Evolutionary conservation across 768 basidiomycete genomes (phyloP).

Genomic region (Artomyces pyxidatus): DNA sequence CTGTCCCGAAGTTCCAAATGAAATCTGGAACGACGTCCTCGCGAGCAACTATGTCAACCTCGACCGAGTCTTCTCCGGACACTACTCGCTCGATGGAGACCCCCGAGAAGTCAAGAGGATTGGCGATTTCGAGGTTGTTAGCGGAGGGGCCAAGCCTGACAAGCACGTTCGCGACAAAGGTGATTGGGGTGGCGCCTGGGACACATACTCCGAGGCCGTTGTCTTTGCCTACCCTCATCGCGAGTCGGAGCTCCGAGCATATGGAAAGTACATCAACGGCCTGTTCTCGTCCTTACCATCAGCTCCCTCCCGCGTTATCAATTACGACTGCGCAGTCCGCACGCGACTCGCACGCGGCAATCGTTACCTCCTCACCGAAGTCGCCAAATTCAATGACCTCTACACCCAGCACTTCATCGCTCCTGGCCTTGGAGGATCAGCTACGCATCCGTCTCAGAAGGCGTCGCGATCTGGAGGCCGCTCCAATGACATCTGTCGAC

Average conservation of each 20-base stretch:
- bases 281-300: constrained; percentile 16
- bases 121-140: constrained; percentile 15
- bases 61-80: constrained; percentile 19
- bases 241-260: constrained; percentile 19
- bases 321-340: constrained; percentile 25
- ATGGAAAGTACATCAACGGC: constrained; percentile 18
- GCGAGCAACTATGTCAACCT: constrained; percentile 22
- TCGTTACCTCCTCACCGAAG: constrained; percentile 18
- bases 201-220: constrained; percentile 10
- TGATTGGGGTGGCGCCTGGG: constrained; percentile 23
- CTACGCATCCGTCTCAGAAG: not conserved
- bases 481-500: constrained; percentile 13
- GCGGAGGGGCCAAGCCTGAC: constrained; percentile 7
- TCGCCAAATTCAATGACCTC: constrained; percentile 6
- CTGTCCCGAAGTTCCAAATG: constrained; percentile 19
- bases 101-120: constrained; percentile 12
- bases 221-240: constrained; percentile 23
- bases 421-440: not conserved
- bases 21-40: constrained; percentile 23
- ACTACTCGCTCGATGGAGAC: constrained; percentile 11
- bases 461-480: not conserved
- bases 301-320: constrained; percentile 20
- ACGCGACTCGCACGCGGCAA: constrained; percentile 16
- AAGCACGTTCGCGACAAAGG: constrained; percentile 11
- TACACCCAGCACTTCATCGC: constrained; percentile 2